Conservation (phyloP, 1,139 yeast species). For the Candida labiduridarum region DNA sequence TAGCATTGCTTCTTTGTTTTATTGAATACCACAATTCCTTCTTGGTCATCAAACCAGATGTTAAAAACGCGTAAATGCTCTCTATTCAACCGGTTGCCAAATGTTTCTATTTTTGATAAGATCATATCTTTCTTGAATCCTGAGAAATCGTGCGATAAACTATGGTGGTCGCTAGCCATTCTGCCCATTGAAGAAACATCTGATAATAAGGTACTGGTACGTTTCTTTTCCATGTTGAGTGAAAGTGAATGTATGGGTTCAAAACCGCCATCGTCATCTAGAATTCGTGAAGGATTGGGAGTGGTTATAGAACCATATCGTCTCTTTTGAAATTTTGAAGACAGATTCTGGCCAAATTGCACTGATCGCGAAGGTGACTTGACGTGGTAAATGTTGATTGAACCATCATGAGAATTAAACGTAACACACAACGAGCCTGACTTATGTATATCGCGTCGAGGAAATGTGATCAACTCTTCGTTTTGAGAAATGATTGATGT, state of each 20-base stretch:
- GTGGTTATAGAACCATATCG: conserved; percentile 30
- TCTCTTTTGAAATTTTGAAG: conserved; percentile 23
- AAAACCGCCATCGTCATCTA: conserved; percentile 41
- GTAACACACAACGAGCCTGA: conserved; percentile 53
- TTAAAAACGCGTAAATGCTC: conserved; percentile 44
- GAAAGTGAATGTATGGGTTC: conserved; percentile 25
- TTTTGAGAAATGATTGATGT: conserved; percentile 62
- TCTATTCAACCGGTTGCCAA: conserved; percentile 19
- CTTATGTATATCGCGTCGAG: conserved; percentile 37
- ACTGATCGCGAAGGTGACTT: conserved; percentile 39
- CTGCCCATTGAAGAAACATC: conserved; percentile 63
- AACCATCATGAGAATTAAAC: conserved; percentile 45
- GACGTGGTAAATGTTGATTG: conserved; percentile 52
- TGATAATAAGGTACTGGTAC: conserved; percentile 55
- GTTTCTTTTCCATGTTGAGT: conserved; percentile 50
- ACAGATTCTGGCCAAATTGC: conserved; percentile 11
- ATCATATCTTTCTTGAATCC: conserved; percentile 64
- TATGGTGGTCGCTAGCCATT: conserved; percentile 52
- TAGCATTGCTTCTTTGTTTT: conserved; percentile 38
- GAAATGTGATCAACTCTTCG: conserved; percentile 60
- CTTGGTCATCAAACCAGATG: conserved; percentile 53
- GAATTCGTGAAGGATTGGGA: conserved; percentile 44
- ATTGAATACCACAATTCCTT: conserved; percentile 56
- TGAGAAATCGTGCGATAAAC: conserved; percentile 26
- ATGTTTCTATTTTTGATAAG: conserved; percentile 55